Evolutionary conservation across 768 basidiomycete species (phyloP), one percentile per base, ranked within the genome.

Genomic region (Kwoniella dejecticola): DNA sequence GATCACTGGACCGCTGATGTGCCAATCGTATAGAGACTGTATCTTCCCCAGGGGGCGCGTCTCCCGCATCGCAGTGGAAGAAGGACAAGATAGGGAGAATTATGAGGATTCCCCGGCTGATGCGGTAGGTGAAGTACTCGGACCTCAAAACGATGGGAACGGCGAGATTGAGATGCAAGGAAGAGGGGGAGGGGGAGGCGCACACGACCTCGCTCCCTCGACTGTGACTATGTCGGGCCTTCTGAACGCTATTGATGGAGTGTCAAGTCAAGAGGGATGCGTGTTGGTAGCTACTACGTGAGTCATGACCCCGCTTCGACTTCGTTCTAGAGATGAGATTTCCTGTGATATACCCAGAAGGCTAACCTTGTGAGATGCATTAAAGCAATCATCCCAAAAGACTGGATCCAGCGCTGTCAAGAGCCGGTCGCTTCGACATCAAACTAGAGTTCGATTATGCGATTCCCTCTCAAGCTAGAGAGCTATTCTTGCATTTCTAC

Each of bases 311-410:
- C n/a, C n/a, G n/a, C n/a, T n/a, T n/a, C n/a, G n/a, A n/a, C n/a
- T n/a, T n/a, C n/a, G n/a, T n/a, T n/a, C n/a, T n/a, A n/a, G n/a
- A n/a, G n/a, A n/a, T n/a, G n/a, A n/a, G n/a, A n/a, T n/a, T n/a
- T n/a, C n/a, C n/a, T n/a, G n/a, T n/a, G n/a, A n/a, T n/a, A n/a
- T n/a, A n/a, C n/a, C n/a, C n/a, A n/a, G n/a, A n/a, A n/a, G n/a
- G n/a, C n/a, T n/a, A n/a, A n/a, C n/a, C n/a, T n/a, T n/a, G n/a
- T 26, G 59, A 47, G 58, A 27, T 52, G 13, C 42, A 23, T 13
- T 67, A 90, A 89, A 0, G n/a, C n/a, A 94, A 94, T 78, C 91
- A 94, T 72, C 82, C 92, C n/a, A 90, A 93, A 70, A 85, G 88
- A 31, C 84, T 95, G 0, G 92, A 95, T 69, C 89, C 91, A 3